phyloP scores from a whole-genome alignment of 192 early-diverging fungal species.

The Mortierella alpina region DNA sequence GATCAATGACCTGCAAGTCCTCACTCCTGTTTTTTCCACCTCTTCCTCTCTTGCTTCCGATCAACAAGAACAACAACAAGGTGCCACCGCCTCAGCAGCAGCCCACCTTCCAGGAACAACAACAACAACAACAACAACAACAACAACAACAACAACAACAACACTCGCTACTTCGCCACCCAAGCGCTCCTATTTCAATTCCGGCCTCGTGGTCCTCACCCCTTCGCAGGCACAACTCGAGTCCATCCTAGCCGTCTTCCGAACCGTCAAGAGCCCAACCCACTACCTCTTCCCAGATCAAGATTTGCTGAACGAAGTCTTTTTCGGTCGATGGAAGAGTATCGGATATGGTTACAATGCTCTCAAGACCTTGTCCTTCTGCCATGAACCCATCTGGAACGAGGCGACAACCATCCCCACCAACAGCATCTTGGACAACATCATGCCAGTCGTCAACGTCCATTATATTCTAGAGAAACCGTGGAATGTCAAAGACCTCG shows the following conservation, averaged over 20 bases:
- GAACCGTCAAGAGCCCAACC: conserved; percentile 11
- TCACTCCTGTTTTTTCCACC: too few species aligned
- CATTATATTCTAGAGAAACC: conserved; percentile 22
- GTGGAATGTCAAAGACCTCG: conserved; percentile 10
- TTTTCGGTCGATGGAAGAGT: conserved; percentile 49
- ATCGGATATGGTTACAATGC: conserved; percentile 65
- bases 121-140: neutral
- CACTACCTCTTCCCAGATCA: conserved; percentile 61
- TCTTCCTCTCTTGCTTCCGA: too few species aligned
- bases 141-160: neutral
- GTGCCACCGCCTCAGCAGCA: neutral
- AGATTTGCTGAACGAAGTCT: conserved; percentile 62
- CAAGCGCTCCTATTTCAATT: conserved; percentile 58
- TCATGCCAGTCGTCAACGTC: conserved; percentile 12
- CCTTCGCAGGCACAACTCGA: conserved; percentile 41
- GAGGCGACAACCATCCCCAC: neutral
- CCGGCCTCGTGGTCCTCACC: conserved; percentile 57
- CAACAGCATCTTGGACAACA: neutral
- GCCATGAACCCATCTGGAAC: conserved; percentile 57
- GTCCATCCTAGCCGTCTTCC: conserved; percentile 35
- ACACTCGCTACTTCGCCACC: neutral
- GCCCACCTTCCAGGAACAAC: conserved; percentile 2
- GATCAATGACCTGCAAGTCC: too few species aligned
- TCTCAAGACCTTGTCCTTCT: conserved; percentile 53
- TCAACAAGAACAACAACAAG: neutral